Base-by-base conservation (phyloP, 306 rosid species). In the Fagus crenata region DNA sequence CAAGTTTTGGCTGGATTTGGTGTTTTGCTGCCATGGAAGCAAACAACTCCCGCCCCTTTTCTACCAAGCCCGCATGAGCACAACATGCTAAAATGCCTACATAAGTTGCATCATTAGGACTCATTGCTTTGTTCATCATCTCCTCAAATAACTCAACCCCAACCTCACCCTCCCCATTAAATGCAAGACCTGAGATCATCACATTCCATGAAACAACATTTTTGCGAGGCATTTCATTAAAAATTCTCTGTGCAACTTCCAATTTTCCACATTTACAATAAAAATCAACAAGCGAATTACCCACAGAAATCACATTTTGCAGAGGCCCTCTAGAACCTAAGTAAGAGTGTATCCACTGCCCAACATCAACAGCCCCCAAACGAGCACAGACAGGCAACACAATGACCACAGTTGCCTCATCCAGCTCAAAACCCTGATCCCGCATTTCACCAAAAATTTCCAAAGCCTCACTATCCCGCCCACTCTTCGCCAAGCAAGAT, bases 311-410 rank as follows among this genome's bases (percentile, higher is more conserved):
- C 9, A 35, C 78, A 6, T 92, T 60, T 61, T 14, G 49, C 28
- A 84, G 28, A 3, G 84, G 74, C 49, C 89, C 91, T 54, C 61
- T 79, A 1, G 70, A 60, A 76, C 76, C 82, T 32, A 87, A 85
- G 22, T 84, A 85, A 14, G 87, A 80, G 37, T 83, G 90, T 41
- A 94, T 80, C 94, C 91, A 86, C 53, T 86, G 80, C 46, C 97
- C 97, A 63, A 76, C 84, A 17, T 85, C 93, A 77, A 83, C 56
- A 79, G 82, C 84, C 18, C 96, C 97, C 36, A 89, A 60, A 42
- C 93, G 91, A 79, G 95, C 91, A 81, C 97, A 92, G 6, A 84
- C 82, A 31, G 97, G 95, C 70, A 94, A 80, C 53, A 90, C 82
- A 0, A 85, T 81, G 43, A 89, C 93, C 81, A 92, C 84, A 5